These are phyloP conservation scores for Lactifluus pinguis DNA, from an alignment of 768 basidiomycete genomes.

Conservation along the genomic window DNA sequence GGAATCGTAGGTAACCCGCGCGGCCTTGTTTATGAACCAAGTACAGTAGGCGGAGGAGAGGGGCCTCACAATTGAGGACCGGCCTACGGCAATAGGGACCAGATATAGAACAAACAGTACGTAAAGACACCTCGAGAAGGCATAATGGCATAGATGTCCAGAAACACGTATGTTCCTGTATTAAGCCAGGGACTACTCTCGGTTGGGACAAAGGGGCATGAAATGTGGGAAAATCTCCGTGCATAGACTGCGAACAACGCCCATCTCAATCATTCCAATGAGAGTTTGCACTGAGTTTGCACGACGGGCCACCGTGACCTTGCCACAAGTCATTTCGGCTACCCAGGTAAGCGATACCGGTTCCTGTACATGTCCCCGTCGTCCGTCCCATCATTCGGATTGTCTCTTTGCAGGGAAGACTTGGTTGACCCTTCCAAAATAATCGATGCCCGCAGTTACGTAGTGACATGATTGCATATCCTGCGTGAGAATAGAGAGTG, in stretches of 20 bases:
- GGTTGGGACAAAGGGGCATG: not conserved
- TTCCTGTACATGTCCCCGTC: no score
- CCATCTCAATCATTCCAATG: not conserved
- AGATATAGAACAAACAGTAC: not conserved
- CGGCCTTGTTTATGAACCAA: not conserved
- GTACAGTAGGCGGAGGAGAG: not conserved
- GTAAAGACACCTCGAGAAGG: not conserved
- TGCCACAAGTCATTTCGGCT: not conserved
- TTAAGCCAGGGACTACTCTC: not conserved
- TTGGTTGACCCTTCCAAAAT: not conserved
- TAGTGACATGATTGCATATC: no score
- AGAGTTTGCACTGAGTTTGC: not conserved
- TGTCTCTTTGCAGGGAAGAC: no score
- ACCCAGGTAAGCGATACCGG: constrained; percentile 2
- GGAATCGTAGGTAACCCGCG: not conserved
- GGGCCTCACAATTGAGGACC: no score
- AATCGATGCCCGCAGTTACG: no score
- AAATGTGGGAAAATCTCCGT: no score
- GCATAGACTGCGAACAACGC: not conserved
- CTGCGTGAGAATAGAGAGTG: no score
- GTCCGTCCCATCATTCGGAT: no score
- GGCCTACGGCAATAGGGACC: not conserved
- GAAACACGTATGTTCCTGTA: not conserved
- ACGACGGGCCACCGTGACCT: not conserved
- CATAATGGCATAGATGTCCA: not conserved